A percentile compares a stretch with the other conserved stretches of the same genome.
Conservation (phyloP, 805 yeast genomes). For the Sugiyamaella marilandica region DNA sequence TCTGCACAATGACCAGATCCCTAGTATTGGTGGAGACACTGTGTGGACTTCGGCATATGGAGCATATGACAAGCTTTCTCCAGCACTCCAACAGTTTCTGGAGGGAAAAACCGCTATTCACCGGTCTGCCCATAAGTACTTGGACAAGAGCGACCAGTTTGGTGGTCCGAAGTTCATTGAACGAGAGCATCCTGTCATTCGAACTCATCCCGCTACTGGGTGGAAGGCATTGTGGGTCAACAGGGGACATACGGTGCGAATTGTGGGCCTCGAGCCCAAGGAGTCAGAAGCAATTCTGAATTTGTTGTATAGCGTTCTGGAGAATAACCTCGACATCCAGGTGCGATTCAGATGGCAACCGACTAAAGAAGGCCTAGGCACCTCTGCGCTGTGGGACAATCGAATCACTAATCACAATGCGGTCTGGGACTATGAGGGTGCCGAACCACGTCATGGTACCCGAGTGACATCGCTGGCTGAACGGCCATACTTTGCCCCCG, state of each 20-base stretch:
- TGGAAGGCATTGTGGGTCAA: conserved; percentile 54
- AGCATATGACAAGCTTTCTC: conserved; percentile 68
- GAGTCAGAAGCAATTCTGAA: conserved; percentile 60
- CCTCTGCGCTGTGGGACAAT: conserved; percentile 76
- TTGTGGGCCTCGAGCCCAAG: conserved; percentile 65
- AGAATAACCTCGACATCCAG: conserved; percentile 46
- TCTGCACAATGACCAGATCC: conserved; percentile 55
- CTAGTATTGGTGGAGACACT: conserved; percentile 73
- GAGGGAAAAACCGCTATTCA: conserved; percentile 61
- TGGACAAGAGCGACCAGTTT: conserved; percentile 31
- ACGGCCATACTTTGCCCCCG: conserved; percentile 43
- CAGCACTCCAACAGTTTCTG: conserved; percentile 53
- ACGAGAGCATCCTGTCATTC: conserved; percentile 46
- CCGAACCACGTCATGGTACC: conserved; percentile 46
- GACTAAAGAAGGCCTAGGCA: too few species aligned
- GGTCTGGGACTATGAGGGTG: conserved; percentile 57
- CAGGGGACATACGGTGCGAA: conserved; percentile 53
- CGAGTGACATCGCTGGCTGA: conserved; percentile 48
- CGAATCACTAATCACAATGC: conserved; percentile 67
- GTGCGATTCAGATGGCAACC: conserved; percentile 69
- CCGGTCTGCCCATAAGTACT: conserved; percentile 54
- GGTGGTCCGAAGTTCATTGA: conserved; percentile 42
- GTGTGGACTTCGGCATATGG: conserved; percentile 64
- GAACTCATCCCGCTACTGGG: conserved; percentile 63
- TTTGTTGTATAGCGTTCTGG: conserved; percentile 35